Evolutionary conservation across 2,329 filamentous ascomycete species (phyloP).

Genomic region (Rhexocercosporidium sp.): DNA sequence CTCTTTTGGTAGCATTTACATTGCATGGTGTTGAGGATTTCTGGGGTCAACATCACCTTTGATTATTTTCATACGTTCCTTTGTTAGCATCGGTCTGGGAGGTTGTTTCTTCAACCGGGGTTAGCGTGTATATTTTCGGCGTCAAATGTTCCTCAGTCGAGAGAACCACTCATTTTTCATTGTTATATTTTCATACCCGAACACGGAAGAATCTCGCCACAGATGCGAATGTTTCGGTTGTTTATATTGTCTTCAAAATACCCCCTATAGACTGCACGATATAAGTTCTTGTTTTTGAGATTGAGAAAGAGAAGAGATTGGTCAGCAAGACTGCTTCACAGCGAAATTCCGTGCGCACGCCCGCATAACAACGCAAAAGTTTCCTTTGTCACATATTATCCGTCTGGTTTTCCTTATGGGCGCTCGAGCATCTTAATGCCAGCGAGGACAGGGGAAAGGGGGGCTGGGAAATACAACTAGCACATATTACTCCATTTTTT

Average conservation of each 20-base stretch:
- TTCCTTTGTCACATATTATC: slow-evolving; percentile 29
- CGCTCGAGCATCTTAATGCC: neutral
- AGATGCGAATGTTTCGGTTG: slow-evolving; percentile 26
- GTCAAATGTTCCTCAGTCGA: slow-evolving; percentile 28
- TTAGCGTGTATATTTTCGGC: slow-evolving; percentile 33
- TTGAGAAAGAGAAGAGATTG: slow-evolving; percentile 14
- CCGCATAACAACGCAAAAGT: slow-evolving; percentile 14
- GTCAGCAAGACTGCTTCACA: slow-evolving; percentile 31
- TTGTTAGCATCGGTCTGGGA: slow-evolving; percentile 30
- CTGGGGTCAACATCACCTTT: slow-evolving; percentile 27
- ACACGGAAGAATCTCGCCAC: slow-evolving; percentile 25
- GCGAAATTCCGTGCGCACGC: slow-evolving; percentile 12
- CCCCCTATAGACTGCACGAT: slow-evolving; percentile 39
- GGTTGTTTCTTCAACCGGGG: slow-evolving; percentile 24
- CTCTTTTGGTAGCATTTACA: slow-evolving; percentile 41
- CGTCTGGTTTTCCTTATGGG: neutral
- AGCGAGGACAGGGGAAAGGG: neutral
- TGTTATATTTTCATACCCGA: slow-evolving; percentile 37
- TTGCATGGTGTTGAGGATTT: slow-evolving; percentile 42
- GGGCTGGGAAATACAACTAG: neutral
- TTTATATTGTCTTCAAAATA: slow-evolving; percentile 37
- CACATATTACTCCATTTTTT: neutral
- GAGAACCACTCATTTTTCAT: slow-evolving; percentile 28
- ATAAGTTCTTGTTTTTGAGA: slow-evolving; percentile 22
- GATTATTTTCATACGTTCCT: slow-evolving; percentile 34